Conservation (phyloP, 352 stramenopile genomes). For the Pythium dissotocum region DNA sequence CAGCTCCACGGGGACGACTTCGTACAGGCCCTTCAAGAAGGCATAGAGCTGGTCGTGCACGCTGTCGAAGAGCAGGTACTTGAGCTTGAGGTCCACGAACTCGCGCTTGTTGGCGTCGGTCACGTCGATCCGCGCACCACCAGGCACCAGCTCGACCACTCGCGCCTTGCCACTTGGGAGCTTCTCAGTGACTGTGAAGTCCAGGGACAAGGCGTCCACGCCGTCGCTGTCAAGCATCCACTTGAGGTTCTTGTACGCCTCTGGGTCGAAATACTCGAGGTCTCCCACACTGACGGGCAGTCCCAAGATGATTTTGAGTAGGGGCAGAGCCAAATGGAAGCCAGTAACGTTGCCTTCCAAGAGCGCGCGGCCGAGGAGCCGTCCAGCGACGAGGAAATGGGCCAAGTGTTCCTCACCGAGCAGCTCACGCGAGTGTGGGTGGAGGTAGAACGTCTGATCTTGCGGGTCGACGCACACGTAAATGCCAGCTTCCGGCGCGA, state of each 20-base stretch:
- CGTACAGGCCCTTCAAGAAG: slow-evolving; percentile 96
- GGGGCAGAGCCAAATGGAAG: slow-evolving; percentile 93
- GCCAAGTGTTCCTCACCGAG: slow-evolving; percentile 68
- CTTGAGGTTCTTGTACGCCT: slow-evolving; percentile 55
- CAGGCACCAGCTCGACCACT: slow-evolving; percentile 61
- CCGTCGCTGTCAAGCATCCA: slow-evolving; percentile 69
- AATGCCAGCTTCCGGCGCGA: slow-evolving; percentile 45
- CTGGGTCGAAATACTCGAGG: slow-evolving; percentile 82
- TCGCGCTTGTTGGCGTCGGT: slow-evolving; percentile 95
- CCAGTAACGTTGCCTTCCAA: slow-evolving; percentile 93
- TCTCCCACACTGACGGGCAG: slow-evolving; percentile 94
- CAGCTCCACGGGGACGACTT: slow-evolving; percentile 90
- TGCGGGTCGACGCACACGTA: slow-evolving; percentile 58
- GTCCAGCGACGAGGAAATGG: slow-evolving; percentile 61
- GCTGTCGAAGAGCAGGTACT: slow-evolving; percentile 93
- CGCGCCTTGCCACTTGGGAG: slow-evolving; percentile 20
- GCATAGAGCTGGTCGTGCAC: slow-evolving; percentile 88
- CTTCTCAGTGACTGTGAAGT: slow-evolving; percentile 59
- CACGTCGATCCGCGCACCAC: slow-evolving; percentile 75
- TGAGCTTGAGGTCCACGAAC: slow-evolving; percentile 92
- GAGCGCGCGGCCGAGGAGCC: slow-evolving; percentile 59
- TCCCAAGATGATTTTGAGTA: slow-evolving; percentile 97
- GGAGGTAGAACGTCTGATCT: slow-evolving; percentile 63
- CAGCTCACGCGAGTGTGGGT: slow-evolving; percentile 57
- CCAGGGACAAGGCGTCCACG: slow-evolving; percentile 53